Evolutionary conservation across 352 stramenopile species (phyloP), one percentile per base, ranked within the genome.

Genomic region (Phytophthora pseudosyringae): DNA sequence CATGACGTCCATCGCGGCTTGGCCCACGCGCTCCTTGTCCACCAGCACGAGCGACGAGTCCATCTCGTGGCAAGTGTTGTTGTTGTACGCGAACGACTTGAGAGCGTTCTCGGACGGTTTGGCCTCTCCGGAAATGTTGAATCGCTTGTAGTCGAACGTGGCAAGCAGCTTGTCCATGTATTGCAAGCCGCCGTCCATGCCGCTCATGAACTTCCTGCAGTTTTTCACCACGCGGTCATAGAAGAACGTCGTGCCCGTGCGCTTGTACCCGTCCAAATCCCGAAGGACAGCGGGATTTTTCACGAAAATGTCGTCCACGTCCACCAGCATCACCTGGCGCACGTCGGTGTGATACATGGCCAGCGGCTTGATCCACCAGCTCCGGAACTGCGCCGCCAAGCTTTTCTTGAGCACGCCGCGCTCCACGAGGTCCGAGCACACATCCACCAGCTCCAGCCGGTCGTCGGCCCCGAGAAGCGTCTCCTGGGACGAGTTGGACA

Each of bases 131-230:
- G 47, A 41, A 21, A 85, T 53, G 18, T 69, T 64, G 41, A 89
- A 90, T 18, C 51, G 39, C n/a, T 62, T 49, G 56, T 90, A 90
- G 65, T 84, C 65, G 44, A 88, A 90, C 3, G 64, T 78, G n/a
- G 69, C 29, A 35, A 90, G 54, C 45, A 75, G 64, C 29, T 76
- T 59, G 18, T 63, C 58, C 61, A 90, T 66, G 55, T 88, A 87
- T 8, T 71, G 64, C 67, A 67, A 59, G 16, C 36, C 40, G 10
- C 65, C 41, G n/a, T 75, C 67, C 39, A 59, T 58, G 21, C 71
- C 71, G 47, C 81, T 76, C 61, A 86, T 70, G 50, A 81, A 89
- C n/a, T 75, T 74, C 28, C 75, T 48, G 49, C 71, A 73, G 45
- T 63, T 68, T 9, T 61, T 69, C 48, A 86, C 77, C 32, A 89